Conservation (phyloP, 2,329 filamentous ascomycete species). For the Tolypocladium inflatum region DNA sequence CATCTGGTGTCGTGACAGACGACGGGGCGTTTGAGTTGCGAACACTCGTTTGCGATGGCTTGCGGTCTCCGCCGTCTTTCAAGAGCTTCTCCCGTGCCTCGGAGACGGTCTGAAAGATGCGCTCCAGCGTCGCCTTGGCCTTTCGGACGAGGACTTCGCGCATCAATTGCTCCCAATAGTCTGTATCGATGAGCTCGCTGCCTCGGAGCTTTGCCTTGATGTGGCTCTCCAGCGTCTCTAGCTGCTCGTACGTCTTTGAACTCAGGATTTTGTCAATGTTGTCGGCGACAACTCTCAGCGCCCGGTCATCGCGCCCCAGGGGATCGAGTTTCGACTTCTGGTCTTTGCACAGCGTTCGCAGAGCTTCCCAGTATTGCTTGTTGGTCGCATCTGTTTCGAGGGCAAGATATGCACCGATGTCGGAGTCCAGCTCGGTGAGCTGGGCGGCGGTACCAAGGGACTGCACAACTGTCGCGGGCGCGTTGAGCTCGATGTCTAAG, state of each 20-base stretch:
- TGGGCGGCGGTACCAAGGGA: conserved; percentile 52
- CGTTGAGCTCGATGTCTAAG: conserved; percentile 61
- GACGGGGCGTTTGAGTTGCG: conserved; percentile 3
- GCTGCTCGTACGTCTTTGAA: conserved; percentile 76
- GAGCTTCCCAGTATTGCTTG: conserved; percentile 84
- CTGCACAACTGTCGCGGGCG: conserved; percentile 74
- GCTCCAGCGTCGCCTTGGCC: conserved; percentile 73
- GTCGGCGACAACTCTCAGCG: conserved; percentile 69
- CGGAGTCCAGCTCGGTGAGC: conserved; percentile 67
- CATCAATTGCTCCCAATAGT: conserved; percentile 94
- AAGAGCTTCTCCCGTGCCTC: conserved; percentile 58
- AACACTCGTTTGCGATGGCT: background rate
- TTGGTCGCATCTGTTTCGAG: conserved; percentile 73
- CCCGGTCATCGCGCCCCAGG: conserved; percentile 56
- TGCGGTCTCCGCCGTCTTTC: conserved; percentile 39
- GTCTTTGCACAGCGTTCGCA: conserved; percentile 76
- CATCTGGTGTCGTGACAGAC: background rate
- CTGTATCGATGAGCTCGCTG: conserved; percentile 86
- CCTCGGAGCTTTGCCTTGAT: conserved; percentile 79
- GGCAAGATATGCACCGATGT: conserved; percentile 70
- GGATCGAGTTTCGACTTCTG: conserved; percentile 56
- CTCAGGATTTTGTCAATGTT: conserved; percentile 83
- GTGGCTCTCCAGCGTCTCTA: conserved; percentile 80
- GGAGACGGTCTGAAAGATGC: conserved; percentile 67
- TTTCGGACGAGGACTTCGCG: conserved; percentile 83